Base-by-base conservation (phyloP, 169 alveolate genomes). In the Eimeria sp. region DNA sequence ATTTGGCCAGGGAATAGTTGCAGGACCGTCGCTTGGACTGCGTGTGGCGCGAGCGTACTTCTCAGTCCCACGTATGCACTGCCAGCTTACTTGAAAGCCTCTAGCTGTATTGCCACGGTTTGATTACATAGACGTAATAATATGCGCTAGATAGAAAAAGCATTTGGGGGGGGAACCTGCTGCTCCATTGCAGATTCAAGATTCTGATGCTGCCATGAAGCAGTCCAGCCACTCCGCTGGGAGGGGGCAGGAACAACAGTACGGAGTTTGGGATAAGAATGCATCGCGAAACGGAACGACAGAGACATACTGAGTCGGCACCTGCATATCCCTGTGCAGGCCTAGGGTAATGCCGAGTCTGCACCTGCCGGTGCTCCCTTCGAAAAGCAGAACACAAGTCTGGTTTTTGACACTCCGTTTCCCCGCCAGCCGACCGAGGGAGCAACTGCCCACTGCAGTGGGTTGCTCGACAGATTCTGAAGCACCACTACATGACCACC, bases 171-270 rank as follows among this genome's bases (percentile, higher is more conserved):
- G 14, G 66, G 88, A 40, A 8, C 74, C 60, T 56, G 85, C 90
- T 30, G 82, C 77, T 66, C 82, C 71, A 30, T 46, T 64, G 85
- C 87, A n/a, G 33, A 66, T 85, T 71, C 77, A 72, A n/a, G 76
- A 40, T 60, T 89, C 54, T 33, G 95, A 33, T 13, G 88, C 87
- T 71, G 95, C 72, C 74, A 71, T 62, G 80, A 74, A 74, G 95
- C 96, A 95, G 85, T 95, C 96, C 33, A 95, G 95, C 96, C 96
- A 95, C 90, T 95, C 96, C 62, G 95, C 10, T 37, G 96, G 96
- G 25, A 95, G 90, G 52, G 96, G 96, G 76, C 95, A 85, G 83
- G 95, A 78, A 68, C 95, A 85, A 46, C 95, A 85, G 83, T 95
- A 95, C 16, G 96, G 96, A 16, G 82, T 46, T 64, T 60, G 64